These are phyloP conservation scores for Myxozyma sirexii DNA, from an alignment of 805 yeast species.

Conservation along the genomic window DNA sequence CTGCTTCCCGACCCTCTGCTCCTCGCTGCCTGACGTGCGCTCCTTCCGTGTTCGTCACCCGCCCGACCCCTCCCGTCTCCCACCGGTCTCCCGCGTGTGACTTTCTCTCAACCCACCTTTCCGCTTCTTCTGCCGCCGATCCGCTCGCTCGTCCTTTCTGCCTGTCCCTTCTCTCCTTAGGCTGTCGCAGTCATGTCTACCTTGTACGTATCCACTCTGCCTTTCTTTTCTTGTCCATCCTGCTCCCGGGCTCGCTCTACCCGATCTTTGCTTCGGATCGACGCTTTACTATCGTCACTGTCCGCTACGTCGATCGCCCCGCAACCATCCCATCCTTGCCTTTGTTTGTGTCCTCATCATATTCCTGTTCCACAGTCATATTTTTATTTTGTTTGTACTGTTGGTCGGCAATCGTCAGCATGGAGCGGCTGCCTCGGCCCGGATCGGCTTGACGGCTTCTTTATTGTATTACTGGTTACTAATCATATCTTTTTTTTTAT, in stretches of 20 bases:
- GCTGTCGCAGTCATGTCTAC: conserved; percentile 11
- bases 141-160: not conserved
- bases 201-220: conserved; percentile 2
- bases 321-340: not conserved
- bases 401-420: no score
- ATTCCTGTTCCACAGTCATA: not conserved
- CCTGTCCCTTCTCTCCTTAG: not conserved
- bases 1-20: not conserved
- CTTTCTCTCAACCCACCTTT: not conserved
- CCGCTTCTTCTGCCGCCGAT: not conserved
- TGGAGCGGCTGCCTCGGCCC: no score
- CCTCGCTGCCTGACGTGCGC: not conserved
- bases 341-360: not conserved
- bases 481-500: no score
- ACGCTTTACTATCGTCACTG: not conserved
- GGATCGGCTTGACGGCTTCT: no score
- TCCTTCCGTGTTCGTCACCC: not conserved
- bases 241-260: not conserved
- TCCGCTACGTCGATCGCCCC: not conserved
- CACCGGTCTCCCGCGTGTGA: not conserved
- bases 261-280: conserved; percentile 1
- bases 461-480: no score
- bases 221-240: not conserved
- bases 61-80: not conserved
- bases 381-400: no score